These are phyloP conservation scores for Eutrema japonicum DNA, from an alignment of 345 rosid species.

Conservation along the genomic window DNA sequence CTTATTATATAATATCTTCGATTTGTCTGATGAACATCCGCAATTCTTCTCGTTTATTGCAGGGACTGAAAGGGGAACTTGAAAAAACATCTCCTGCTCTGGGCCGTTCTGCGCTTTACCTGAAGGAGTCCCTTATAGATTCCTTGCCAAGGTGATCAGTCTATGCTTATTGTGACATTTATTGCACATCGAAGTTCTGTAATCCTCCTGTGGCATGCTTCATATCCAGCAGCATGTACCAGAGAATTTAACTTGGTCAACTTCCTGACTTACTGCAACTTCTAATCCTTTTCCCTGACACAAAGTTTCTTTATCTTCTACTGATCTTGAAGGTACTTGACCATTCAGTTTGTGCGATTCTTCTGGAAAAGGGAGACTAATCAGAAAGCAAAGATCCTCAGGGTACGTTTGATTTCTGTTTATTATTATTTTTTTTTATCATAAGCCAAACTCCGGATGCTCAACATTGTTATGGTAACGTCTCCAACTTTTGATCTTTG, in stretches of 20 bases:
- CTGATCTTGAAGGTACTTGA: constrained; percentile 71
- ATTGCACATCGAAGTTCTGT: constrained; percentile 8
- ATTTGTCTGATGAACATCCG: not conserved
- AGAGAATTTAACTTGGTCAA: constrained; percentile 6
- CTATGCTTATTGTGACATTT: constrained; percentile 7
- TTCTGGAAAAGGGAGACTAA: constrained; percentile 99
- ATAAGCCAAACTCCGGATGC: not conserved
- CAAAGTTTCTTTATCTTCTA: constrained; percentile 11
- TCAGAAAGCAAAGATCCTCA: constrained; percentile 96
- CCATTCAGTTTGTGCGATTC: constrained; percentile 98
- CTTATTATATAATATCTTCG: constrained; percentile 13
- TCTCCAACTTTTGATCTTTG: constrained; percentile 34
- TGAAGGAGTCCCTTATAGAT: constrained; percentile 83
- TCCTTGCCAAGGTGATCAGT: constrained; percentile 73
- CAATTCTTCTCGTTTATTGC: constrained; percentile 21
- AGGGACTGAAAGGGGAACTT: constrained; percentile 95
- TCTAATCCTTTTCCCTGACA: not conserved
- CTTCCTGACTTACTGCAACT: constrained; percentile 5
- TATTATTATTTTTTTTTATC: not conserved
- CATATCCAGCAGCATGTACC: constrained; percentile 6
- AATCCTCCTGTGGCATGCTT: constrained; percentile 11
- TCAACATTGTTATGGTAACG: constrained; percentile 9
- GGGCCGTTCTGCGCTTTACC: constrained; percentile 81
- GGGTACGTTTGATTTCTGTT: constrained; percentile 54
- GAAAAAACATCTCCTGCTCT: constrained; percentile 90